A percentile compares a stretch with the other conserved stretches of the same genome.
phyloP scores from a whole-genome alignment of 2,329 filamentous ascomycete species.

The Teratosphaeria zuluensis region DNA sequence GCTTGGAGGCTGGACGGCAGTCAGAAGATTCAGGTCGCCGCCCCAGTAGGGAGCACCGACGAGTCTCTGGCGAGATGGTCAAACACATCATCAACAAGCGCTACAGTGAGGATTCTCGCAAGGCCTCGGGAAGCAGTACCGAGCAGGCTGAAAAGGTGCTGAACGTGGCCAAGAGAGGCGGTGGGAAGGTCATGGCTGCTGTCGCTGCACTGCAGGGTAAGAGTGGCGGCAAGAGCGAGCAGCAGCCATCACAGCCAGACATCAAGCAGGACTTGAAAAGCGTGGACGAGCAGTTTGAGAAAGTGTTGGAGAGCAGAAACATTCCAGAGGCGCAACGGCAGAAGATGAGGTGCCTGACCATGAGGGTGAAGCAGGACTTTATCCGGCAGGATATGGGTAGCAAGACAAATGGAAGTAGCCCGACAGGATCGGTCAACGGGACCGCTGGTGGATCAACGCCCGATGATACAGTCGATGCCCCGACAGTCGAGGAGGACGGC shows the following conservation, averaged over 20 bases:
- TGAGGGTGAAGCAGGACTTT: constrained; percentile 91
- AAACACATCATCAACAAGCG: constrained; percentile 12
- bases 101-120: constrained; percentile 22
- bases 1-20: constrained; percentile 14
- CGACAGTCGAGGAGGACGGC: constrained; percentile 12
- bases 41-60: constrained; percentile 7
- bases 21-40: constrained; percentile 17
- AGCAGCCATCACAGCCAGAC: constrained; percentile 30
- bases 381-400: constrained; percentile 68
- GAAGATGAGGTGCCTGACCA: constrained; percentile 83
- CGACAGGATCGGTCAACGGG: constrained; percentile 34
- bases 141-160: constrained; percentile 23
- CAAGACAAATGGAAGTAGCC: constrained; percentile 50
- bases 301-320: constrained; percentile 68
- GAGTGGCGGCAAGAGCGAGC: constrained; percentile 29
- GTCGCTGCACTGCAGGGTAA: constrained; percentile 54
- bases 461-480: background rate
- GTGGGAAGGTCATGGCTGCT: constrained; percentile 51
- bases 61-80: constrained; percentile 11
- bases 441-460: background rate
- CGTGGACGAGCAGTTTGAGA: constrained; percentile 55
- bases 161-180: constrained; percentile 34
- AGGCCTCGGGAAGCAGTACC: constrained; percentile 25
- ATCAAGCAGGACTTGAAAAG: constrained; percentile 41
- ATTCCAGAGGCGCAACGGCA: constrained; percentile 89